These are phyloP conservation scores for Eutrema yunnanense DNA, from an alignment of 345 rosid genomes.

Conservation along the genomic window DNA sequence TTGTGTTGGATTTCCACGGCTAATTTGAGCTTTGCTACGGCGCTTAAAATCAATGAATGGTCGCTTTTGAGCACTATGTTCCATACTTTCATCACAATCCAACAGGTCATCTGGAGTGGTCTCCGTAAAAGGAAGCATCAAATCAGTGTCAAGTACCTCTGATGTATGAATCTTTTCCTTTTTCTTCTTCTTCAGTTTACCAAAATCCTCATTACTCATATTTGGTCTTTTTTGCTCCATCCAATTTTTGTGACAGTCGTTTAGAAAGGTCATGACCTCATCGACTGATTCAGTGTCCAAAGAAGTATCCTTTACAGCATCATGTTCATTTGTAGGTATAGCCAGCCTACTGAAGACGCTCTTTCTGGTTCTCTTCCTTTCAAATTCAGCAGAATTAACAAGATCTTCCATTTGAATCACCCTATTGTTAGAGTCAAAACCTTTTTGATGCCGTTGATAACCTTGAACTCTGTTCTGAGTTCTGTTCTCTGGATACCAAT, in stretches of 20 bases:
- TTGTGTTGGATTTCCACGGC: slow-evolving; percentile 6
- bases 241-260: slow-evolving; percentile 30
- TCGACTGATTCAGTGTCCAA: slow-evolving; percentile 31
- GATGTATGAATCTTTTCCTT: slow-evolving; percentile 7
- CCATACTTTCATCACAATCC: slow-evolving; percentile 12
- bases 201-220: background rate
- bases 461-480: slow-evolving; percentile 2
- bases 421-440: slow-evolving; percentile 14
- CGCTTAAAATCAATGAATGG: slow-evolving; percentile 53
- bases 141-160: slow-evolving; percentile 23
- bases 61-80: slow-evolving; percentile 17
- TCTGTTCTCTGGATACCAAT: slow-evolving; percentile 16
- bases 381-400: slow-evolving; percentile 4
- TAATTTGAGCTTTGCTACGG: slow-evolving; percentile 34
- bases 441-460: slow-evolving; percentile 10
- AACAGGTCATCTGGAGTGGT: slow-evolving; percentile 8
- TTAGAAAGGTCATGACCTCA: slow-evolving; percentile 44
- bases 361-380: slow-evolving; percentile 20
- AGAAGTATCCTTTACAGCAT: slow-evolving; percentile 4
- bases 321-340: slow-evolving; percentile 18
- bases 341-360: slow-evolving; percentile 55
- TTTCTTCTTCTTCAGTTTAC: slow-evolving; percentile 15
- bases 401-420: background rate
- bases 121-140: slow-evolving; percentile 9
- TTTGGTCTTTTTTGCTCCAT: slow-evolving; percentile 14